These are phyloP conservation scores for Fraxinus velutina DNA, from an alignment of 305 asterid species.

Conservation along the genomic window DNA sequence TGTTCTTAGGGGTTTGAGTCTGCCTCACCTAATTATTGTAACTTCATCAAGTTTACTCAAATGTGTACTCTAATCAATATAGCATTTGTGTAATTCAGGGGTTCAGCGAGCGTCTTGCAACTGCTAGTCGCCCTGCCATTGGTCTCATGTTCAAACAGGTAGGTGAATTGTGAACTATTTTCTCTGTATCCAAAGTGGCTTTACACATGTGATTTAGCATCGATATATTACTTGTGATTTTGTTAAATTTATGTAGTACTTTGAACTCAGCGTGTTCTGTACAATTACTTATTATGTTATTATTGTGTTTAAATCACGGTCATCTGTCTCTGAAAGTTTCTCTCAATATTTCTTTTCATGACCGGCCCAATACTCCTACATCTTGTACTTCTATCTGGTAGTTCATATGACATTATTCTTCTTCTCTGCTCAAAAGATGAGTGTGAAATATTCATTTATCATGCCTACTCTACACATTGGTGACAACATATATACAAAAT, in stretches of 20 bases:
- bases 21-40: not conserved
- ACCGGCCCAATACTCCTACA: not conserved
- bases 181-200: not conserved
- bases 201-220: not conserved
- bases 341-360: not conserved
- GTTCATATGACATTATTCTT: not conserved
- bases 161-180: not conserved
- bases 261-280: not conserved
- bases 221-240: not conserved
- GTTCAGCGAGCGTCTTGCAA: slow-evolving; percentile 81
- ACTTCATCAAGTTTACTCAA: not conserved
- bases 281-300: not conserved
- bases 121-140: slow-evolving; percentile 79
- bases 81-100: slow-evolving; percentile 53
- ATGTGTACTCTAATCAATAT: not conserved
- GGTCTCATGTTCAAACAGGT: slow-evolving; percentile 93
- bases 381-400: not conserved
- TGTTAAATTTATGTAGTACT: not conserved
- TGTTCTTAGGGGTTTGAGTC: slow-evolving; percentile 1
- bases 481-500: not conserved
- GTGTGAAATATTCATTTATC: not conserved
- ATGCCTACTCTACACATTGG: not conserved
- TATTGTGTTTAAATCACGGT: not conserved
- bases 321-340: not conserved
- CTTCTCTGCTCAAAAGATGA: not conserved